These are phyloP conservation scores for Diaporthe australafricana DNA, from an alignment of 2,329 filamentous ascomycete genomes.

Conservation along the genomic window DNA sequence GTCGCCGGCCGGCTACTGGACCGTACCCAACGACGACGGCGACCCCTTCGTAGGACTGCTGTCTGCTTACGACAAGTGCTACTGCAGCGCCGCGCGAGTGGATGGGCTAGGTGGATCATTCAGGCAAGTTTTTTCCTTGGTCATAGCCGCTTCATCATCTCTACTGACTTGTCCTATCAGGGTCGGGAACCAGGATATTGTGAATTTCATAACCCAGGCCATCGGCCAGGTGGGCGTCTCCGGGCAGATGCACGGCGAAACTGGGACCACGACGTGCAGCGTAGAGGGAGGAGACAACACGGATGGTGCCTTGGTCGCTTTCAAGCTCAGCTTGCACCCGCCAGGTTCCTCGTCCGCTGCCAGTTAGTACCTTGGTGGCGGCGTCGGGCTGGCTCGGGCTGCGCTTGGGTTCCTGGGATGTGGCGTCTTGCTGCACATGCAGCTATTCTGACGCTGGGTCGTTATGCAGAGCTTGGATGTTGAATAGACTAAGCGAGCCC, in stretches of 20 bases:
- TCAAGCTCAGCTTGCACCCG: slow-evolving; percentile 13
- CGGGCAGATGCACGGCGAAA: not conserved
- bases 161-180: not conserved
- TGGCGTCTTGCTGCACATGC: not conserved
- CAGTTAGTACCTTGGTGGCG: not conserved
- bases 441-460: not conserved
- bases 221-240: not conserved
- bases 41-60: not conserved
- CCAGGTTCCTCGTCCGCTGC: not conserved
- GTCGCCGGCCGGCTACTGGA: slow-evolving; percentile 14
- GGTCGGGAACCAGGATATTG: not conserved
- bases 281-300: not conserved
- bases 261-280: not conserved
- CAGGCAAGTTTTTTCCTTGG: not conserved
- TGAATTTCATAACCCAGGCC: not conserved
- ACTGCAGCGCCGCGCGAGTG: not conserved
- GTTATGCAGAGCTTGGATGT: no score
- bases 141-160: not conserved
- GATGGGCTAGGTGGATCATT: not conserved
- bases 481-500: not conserved
- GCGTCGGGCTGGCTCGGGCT: slow-evolving; percentile 4
- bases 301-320: slow-evolving; percentile 10
- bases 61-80: not conserved
- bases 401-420: not conserved
- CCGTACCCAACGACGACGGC: not conserved